Percentiles rank a stretch among this genome's conserved stretches.
Evolutionary conservation across 2,329 filamentous ascomycete species (phyloP).

Genomic region (Claviceps maximensis): DNA sequence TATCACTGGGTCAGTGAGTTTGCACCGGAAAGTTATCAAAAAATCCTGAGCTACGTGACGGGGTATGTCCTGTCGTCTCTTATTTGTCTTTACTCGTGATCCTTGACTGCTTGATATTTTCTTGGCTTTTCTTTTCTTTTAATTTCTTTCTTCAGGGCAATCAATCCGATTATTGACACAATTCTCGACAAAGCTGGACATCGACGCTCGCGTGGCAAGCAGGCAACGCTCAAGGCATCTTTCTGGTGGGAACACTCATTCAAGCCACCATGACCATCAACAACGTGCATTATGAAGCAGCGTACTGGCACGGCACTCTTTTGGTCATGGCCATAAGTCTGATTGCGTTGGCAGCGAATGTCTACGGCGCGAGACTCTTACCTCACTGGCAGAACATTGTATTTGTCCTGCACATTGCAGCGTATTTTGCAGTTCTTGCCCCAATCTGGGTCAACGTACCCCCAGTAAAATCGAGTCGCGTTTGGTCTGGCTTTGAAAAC

Average conservation of each 20-base stretch:
- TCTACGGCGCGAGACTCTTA: constrained; percentile 7
- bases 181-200: constrained; percentile 5
- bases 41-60: constrained; percentile 3
- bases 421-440: constrained; percentile 7
- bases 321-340: constrained; percentile 6
- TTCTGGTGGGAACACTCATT: constrained; percentile 8
- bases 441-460: constrained; percentile 9
- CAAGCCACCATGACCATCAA: constrained; percentile 8
- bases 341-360: constrained; percentile 2
- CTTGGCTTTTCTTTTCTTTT: not conserved
- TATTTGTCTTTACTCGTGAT: not conserved
- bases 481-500: constrained; percentile 8
- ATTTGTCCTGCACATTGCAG: constrained; percentile 7
- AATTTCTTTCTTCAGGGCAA: too few species aligned
- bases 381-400: constrained; percentile 8
- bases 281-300: constrained; percentile 2
- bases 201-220: constrained; percentile 10
- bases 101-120: not conserved
- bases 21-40: constrained; percentile 4
- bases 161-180: not conserved
- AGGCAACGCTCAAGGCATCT: constrained; percentile 7
- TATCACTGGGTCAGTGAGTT: constrained; percentile 10
- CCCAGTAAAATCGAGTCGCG: constrained; percentile 3
- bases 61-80: not conserved
- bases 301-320: constrained; percentile 8